phyloP scores from a whole-genome alignment of 257 asterid species.

The Plantago elongata region DNA sequence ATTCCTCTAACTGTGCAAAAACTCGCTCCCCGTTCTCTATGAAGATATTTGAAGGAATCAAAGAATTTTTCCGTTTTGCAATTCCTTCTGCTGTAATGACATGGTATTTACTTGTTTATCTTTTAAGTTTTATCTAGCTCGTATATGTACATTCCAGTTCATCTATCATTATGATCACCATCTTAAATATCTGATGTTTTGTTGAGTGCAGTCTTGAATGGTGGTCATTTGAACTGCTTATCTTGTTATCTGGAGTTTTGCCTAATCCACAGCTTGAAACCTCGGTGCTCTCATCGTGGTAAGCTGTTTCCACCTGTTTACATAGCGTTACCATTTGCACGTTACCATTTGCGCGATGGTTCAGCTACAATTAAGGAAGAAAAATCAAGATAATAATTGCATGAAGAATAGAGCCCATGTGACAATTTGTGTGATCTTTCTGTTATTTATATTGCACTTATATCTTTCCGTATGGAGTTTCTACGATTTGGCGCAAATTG shows the following conservation, averaged over 20 bases:
- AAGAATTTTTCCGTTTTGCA: constrained; percentile 50
- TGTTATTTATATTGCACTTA: too few relatives aligned
- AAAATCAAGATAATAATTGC: not conserved
- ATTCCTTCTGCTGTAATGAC: constrained; percentile 67
- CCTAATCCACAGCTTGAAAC: constrained; percentile 90
- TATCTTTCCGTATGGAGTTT: too few relatives aligned
- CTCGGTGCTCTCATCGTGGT: constrained; percentile 81
- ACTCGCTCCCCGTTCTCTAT: constrained; percentile 48
- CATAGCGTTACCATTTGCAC: not conserved
- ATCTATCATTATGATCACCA: not conserved
- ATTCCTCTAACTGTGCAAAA: constrained; percentile 38
- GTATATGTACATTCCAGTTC: not conserved
- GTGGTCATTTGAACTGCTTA: constrained; percentile 82
- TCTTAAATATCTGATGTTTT: constrained; percentile 1
- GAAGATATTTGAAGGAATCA: constrained; percentile 46
- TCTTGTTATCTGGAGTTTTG: constrained; percentile 66
- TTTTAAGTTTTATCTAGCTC: not conserved
- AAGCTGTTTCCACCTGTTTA: constrained; percentile 18
- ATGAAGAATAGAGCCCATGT: too few relatives aligned
- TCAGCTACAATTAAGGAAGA: too few relatives aligned
- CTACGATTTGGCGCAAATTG: too few relatives aligned
- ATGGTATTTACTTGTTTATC: constrained; percentile 31
- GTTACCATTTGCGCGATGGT: not conserved
- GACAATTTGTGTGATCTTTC: too few relatives aligned
- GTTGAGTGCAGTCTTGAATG: constrained; percentile 50